A percentile compares a stretch with the other conserved stretches of the same genome.
Conservation (phyloP, 306 rosid species). For the Neltuma alba region DNA sequence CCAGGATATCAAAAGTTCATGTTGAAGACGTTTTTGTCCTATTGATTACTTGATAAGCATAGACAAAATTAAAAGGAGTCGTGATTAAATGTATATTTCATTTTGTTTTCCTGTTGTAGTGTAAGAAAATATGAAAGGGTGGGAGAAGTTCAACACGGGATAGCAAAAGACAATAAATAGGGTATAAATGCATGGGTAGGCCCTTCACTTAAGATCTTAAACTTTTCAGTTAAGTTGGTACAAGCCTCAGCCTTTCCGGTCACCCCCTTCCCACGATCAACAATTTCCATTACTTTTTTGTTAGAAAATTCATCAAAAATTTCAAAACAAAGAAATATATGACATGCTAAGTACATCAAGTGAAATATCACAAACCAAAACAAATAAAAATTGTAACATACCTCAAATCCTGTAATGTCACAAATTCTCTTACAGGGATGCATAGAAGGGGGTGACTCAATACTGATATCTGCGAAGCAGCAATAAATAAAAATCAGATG, state of each 20-base stretch:
- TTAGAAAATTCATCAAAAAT: neutral
- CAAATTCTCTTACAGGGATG: slow-evolving; percentile 93
- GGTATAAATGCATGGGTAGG: neutral
- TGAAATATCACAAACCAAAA: slow-evolving; percentile 6
- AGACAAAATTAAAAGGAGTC: neutral
- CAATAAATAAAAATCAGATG: slow-evolving; percentile 4
- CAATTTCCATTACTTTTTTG: neutral
- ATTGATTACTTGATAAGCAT: neutral
- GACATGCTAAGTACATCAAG: neutral
- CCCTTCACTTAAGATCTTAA: neutral
- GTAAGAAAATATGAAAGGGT: neutral
- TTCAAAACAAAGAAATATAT: neutral
- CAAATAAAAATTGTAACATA: slow-evolving; percentile 36
- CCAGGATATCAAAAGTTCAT: neutral
- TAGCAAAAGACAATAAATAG: neutral
- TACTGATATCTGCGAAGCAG: slow-evolving; percentile 66
- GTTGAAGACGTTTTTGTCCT: neutral
- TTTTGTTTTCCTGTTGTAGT: too few species aligned
- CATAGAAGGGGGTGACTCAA: slow-evolving; percentile 91
- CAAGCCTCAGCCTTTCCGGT: neutral
- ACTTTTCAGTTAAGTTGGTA: neutral
- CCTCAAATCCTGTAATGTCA: slow-evolving; percentile 90
- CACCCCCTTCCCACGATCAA: neutral
- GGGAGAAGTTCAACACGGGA: neutral
- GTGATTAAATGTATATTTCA: too few species aligned